These are phyloP conservation scores for Lasiosphaeriaceae sp. DNA, from an alignment of 495 filamentous ascomycete species.

Conservation along the genomic window DNA sequence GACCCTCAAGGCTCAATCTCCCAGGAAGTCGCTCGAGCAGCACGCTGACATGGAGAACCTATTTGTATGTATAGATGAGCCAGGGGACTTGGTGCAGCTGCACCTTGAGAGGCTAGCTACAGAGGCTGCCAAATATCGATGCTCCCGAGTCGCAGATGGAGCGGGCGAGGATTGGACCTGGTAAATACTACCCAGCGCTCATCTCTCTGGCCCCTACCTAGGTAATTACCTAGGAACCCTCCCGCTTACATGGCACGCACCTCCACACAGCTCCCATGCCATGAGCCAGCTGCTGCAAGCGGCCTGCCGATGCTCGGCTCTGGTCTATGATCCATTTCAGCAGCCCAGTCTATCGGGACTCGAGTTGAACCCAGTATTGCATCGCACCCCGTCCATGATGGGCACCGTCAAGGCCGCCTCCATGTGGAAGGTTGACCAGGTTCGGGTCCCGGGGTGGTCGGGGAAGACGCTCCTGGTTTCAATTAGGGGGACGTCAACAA, in stretches of 20 bases:
- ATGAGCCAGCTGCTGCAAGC: conserved; percentile 6
- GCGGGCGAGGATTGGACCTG: conserved; percentile 5
- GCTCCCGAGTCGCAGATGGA: neutral
- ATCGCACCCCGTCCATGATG: conserved; percentile 5
- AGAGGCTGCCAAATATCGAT: conserved; percentile 5
- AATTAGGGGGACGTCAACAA: conserved; percentile 3
- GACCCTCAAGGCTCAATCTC: too few relatives aligned
- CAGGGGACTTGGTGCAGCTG: conserved; percentile 2
- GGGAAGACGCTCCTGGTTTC: conserved; percentile 8
- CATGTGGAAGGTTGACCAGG: conserved; percentile 7
- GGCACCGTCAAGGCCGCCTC: conserved; percentile 9
- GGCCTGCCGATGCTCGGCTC: conserved; percentile 3
- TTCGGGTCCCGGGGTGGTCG: conserved; percentile 1
- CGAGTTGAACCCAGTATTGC: conserved; percentile 3
- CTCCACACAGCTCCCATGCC: conserved; percentile 4
- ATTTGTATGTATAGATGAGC: too few relatives aligned
- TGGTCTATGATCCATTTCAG: conserved; percentile 8
- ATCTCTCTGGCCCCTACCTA: neutral
- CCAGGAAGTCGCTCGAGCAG: too few relatives aligned
- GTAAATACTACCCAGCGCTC: neutral
- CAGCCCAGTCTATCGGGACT: conserved; percentile 2
- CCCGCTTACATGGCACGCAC: neutral
- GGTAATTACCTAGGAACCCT: too few relatives aligned
- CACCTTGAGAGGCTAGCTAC: conserved; percentile 1
- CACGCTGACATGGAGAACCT: too few relatives aligned